Base-by-base conservation (phyloP, 495 filamentous ascomycete genomes). In the Lophium mytilinum region DNA sequence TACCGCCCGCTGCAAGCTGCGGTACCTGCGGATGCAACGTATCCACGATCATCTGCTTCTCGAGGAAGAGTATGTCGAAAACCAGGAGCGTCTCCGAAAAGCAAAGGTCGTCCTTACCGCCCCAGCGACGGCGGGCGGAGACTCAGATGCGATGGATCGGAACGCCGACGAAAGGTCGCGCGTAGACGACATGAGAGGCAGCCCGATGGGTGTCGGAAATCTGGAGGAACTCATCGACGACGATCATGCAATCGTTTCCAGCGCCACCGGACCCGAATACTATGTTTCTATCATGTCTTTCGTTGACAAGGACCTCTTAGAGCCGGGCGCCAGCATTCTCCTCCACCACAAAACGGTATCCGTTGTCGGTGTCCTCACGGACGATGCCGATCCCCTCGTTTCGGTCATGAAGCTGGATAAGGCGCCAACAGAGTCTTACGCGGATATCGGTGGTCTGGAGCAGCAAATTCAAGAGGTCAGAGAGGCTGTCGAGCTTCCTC, bases 271-370 rank as follows among this genome's bases (percentile, higher is more conserved):
- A 0, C 94, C 93, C 1, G 93, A 99, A 71, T 99, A 96, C 77
- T 99, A 99, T 70, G 93, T 99, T 57, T 96, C 90, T 50, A 99
- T 99, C 80, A 99, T 99, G 93, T 96, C 92, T 40, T 99, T 99
- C 65, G 93, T 99, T 39, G 93, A 99, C 76, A 99, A 99, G 74
- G 93, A 99, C 66, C 80, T 99, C 10, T 82, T 99, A 14, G 93
- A 99, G 71, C 93, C 93, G 5, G 93, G 93, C 52, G 91, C 93
- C 15, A 95, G 89, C 67, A 92, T 99, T 56, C 77, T 99, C 33
- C 77, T 99, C 46, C 93, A 99, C 67, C 93, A 99, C 73, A 99
- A 99, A 74, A 90, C 86, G 17, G 94, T 97, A 35, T 96, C 90
- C 9, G 96, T 99, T 50, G 93, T 99, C 43, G 93, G 93, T 69